phyloP scores from a whole-genome alignment of 2,329 filamentous ascomycete species.

The Fusarium pseudoanthophilum region DNA sequence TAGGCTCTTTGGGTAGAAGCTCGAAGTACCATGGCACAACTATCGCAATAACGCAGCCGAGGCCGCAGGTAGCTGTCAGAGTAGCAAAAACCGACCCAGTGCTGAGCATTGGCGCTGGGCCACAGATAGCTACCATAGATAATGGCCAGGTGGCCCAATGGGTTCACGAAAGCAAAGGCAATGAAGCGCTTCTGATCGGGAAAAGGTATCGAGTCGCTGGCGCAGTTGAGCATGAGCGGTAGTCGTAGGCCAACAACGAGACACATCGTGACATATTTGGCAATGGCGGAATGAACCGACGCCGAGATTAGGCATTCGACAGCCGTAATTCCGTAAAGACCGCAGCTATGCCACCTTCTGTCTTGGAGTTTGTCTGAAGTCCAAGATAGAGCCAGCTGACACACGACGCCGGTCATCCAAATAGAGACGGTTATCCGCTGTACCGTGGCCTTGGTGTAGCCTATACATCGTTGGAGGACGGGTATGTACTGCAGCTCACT shows the following conservation, averaged over 20 bases:
- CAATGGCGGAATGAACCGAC: not conserved
- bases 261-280: conserved; percentile 31
- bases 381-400: conserved; percentile 7
- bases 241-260: conserved; percentile 1
- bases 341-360: conserved; percentile 2
- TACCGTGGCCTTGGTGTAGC: conserved; percentile 56
- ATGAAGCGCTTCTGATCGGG: conserved; percentile 16
- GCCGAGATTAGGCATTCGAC: conserved; percentile 5
- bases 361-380: conserved; percentile 15
- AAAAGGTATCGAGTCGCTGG: conserved; percentile 1
- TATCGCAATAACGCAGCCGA: not conserved
- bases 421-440: conserved; percentile 29
- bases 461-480: too few relatives aligned
- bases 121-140: conserved; percentile 20
- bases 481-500: too few relatives aligned
- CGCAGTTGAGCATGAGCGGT: conserved; percentile 25
- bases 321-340: not conserved
- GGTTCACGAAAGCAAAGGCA: conserved; percentile 13
- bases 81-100: conserved; percentile 44
- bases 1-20: not conserved
- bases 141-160: conserved; percentile 14
- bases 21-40: not conserved
- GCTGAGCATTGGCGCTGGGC: conserved; percentile 45
- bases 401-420: not conserved
- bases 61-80: not conserved